Evolutionary conservation across 2,329 filamentous ascomycete species (phyloP), one percentile per base, ranked within the genome.

Genomic region (Fusarium subtropicale): DNA sequence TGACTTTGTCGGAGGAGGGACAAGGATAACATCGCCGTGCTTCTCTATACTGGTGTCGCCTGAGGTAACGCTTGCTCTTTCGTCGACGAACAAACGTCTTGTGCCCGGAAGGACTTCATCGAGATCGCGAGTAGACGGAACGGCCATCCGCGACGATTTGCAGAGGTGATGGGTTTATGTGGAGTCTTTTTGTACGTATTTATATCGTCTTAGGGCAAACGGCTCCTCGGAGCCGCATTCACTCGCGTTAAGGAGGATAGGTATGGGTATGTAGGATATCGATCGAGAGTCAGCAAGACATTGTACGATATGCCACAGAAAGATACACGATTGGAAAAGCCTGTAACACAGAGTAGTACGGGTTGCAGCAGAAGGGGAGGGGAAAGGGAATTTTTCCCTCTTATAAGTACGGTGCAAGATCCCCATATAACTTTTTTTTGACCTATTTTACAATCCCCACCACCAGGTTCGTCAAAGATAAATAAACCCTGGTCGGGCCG

Each of bases 1-100:
- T 12, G 82, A 84, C 54, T 80, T 76, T 15, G 83, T 85, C n/a
- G 86, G 86, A 56, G 84, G 81, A 5, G 86, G 86, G 5, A 83
- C 81, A 28, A 88, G 80, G 22, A 86, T 80, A 45, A 88, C 81
- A 60, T 87, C 82, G 60, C 75, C 75, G 44, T 77, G 74, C 42
- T 76, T 76, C 45, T 76, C 74, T 36, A 76, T 47, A 39, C 59
- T 53, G 50, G 66, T 56, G 30, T 72, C 74, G 45, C 64, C 66
- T 11, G 74, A 76, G 24, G 58, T 12, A 36, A 48, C 64, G 47
- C 75, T 76, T n/a, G 72, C 72, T 16, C 65, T 51, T 24, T 76
- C 73, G 30, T 76, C 73, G 18, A 62, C 64, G 28, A 75, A 76
- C 50, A 76, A 68, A 47, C 74, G 71, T 48, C 75, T 60, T n/a